Evolutionary conservation across 441 rosid genomes (phyloP), one percentile per base, ranked within the genome.

Genomic region (Capsella rubella): DNA sequence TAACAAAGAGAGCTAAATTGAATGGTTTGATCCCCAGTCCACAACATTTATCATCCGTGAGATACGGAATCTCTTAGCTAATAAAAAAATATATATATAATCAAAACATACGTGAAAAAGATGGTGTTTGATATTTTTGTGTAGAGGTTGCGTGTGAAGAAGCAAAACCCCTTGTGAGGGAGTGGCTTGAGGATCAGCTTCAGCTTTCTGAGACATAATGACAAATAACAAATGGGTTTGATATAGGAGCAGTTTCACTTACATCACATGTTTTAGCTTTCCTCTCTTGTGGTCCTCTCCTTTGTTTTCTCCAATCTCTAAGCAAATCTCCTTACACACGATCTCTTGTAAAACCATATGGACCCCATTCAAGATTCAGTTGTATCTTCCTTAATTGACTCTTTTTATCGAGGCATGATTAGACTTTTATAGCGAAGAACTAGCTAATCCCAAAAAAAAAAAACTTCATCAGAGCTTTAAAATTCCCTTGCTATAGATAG

Each of bases 351-450:
- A 43, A 65, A 21, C 47, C 14, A 78, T 21, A 21, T 78, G 81
- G 81, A 67, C 73, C 85, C 78, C 69, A 69, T 35, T n/a, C 25
- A 79, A 76, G 83, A 75, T 82, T 84, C 84, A 80, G 31, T 56
- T 69, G 69, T 73, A 78, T 84, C 85, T 71, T 50, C 68, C 69
- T 21, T 73, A 59, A 63, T 64, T 55, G 82, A 70, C 79, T 21
- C 25, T 45, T 10, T 64, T 42, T 43, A 16, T 43, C 53, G 47
- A 58, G 72, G 62, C 77, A 77, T 65, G 72, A 77, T 77, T 68
- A 78, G 73, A 66, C 77, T 52, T 53, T 66, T 78, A 55, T 52
- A 77, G 64, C 34, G 21, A 65, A 74, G 61, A 73, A 66, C 53
- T 21, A 21, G 25, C 25, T 78, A 64, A 65, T 52, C 42, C 35